Evolutionary conservation across 192 early-diverging fungal species (phyloP).

Genomic region (Haplosporangium gracile): DNA sequence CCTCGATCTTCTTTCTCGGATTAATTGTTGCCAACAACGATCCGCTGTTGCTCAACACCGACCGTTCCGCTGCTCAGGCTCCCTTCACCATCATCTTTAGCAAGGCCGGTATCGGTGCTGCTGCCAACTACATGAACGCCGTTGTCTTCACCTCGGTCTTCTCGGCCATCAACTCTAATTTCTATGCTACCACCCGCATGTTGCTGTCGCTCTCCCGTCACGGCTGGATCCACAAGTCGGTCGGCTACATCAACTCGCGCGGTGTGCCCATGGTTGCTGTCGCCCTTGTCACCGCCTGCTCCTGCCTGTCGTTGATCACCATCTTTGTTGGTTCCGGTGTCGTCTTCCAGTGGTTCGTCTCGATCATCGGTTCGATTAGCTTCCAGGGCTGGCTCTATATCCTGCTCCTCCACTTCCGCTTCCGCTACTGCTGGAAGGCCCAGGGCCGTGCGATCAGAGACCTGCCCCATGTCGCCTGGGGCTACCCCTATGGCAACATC

Average conservation of each 20-base stretch:
- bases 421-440: no score
- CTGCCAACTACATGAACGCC: slow-evolving; percentile 55
- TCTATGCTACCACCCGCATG: no score
- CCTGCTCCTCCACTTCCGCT: no score
- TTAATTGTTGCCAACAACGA: slow-evolving; percentile 70
- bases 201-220: no score
- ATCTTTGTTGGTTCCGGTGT: no score
- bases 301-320: slow-evolving; percentile 69
- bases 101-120: slow-evolving; percentile 68
- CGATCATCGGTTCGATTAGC: no score
- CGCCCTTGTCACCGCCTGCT: slow-evolving; percentile 69
- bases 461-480: no score
- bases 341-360: no score
- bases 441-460: no score
- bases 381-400: no score
- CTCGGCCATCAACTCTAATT: no score
- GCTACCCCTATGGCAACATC: slow-evolving; percentile 63
- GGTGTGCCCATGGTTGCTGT: slow-evolving; percentile 75
- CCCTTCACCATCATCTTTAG: slow-evolving; percentile 76
- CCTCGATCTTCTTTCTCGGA: slow-evolving; percentile 71
- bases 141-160: no score
- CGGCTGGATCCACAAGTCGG: slow-evolving; percentile 71
- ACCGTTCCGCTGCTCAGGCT: slow-evolving; percentile 64
- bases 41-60: slow-evolving; percentile 60
- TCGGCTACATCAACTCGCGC: slow-evolving; percentile 67